Evolutionary conservation across 2,329 filamentous ascomycete species (phyloP), one percentile per base, ranked within the genome.

Genomic region (Pseudofabraea citricarpa): DNA sequence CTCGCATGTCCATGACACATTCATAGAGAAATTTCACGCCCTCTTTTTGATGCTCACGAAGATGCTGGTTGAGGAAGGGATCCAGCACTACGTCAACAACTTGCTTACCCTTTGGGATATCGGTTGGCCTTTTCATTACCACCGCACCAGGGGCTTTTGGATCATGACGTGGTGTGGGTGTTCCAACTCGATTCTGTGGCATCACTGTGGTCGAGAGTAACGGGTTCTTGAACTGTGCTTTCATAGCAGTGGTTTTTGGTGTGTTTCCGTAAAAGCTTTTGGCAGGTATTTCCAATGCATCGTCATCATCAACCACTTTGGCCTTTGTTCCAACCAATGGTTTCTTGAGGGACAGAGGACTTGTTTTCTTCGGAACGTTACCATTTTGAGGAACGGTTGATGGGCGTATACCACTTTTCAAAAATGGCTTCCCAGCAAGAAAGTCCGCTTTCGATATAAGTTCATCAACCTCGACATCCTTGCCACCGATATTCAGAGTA

Each of bases 81-180:
- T 88, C 84, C 3, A 88, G 72, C 0, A 87, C 83, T 2, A 88
- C 83, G 60, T 87, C 84, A 1, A 87, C 82, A 38, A 85, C 69
- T 41, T 79, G 74, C 56, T 81, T 85, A 1, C 80, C 82, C 45
- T 72, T 74, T 0, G 79, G 76, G 36, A 70, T 71, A 10, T 64
- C 61, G 18, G 59, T 65, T 2, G 79, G 81, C 22, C 80, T 68
- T 56, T 75, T 79, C 83, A 88, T 87, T 5, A 87, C 72, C 21
- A 87, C 61, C 1, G 83, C 81, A 33, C 75, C 75, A 5, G 73
- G 67, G 3, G 71, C 70, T 23, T 65, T 69, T 0, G 81, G 80
- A 55, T 85, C 77, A 62, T 87, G 81, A 22, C 83, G 77, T n/a
- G 84, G 79, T 19, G 70, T 69, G 3, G 81, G 77, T 23, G 65